phyloP scores from a whole-genome alignment of 805 yeast species.

The Lipomyces starkeyi region DNA sequence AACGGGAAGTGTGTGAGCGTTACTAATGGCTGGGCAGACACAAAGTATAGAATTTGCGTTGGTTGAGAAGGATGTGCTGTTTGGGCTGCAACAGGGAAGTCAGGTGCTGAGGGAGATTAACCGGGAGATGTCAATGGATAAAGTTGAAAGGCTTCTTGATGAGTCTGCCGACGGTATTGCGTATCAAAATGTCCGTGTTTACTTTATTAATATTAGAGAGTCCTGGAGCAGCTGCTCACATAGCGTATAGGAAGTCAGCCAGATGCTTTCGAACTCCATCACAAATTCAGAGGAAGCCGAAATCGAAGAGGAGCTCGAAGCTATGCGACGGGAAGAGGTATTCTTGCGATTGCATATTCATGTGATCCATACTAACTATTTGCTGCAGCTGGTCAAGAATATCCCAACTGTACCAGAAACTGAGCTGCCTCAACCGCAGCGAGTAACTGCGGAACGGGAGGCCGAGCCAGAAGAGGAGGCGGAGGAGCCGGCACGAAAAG shows the following conservation, averaged over 20 bases:
- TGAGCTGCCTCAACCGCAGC: slow-evolving; percentile 17
- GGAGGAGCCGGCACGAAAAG: slow-evolving; percentile 11
- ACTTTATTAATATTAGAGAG: slow-evolving; percentile 11
- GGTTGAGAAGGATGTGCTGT: slow-evolving; percentile 82
- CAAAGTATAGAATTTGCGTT: slow-evolving; percentile 78
- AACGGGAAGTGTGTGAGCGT: neutral
- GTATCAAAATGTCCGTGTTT: slow-evolving; percentile 63
- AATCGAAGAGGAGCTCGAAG: slow-evolving; percentile 43
- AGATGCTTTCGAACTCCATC: slow-evolving; percentile 46
- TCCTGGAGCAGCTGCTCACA: neutral
- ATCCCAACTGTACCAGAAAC: slow-evolving; percentile 26
- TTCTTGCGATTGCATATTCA: slow-evolving; percentile 33
- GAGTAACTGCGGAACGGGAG: slow-evolving; percentile 38
- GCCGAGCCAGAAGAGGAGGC: slow-evolving; percentile 38
- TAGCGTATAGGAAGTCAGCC: slow-evolving; percentile 45
- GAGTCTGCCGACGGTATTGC: slow-evolving; percentile 80
- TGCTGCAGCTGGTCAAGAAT: slow-evolving; percentile 21
- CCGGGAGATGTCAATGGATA: slow-evolving; percentile 74
- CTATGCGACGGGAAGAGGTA: slow-evolving; percentile 43
- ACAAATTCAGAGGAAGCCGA: slow-evolving; percentile 50
- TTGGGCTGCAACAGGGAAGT: slow-evolving; percentile 83
- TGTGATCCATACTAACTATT: slow-evolving; percentile 2
- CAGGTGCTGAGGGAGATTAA: slow-evolving; percentile 75
- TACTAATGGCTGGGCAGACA: slow-evolving; percentile 31
- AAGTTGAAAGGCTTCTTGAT: slow-evolving; percentile 82